Base-by-base conservation (phyloP, 1,284 basidiomycete species). In the Austroboletus olivaceoglutinosus region DNA sequence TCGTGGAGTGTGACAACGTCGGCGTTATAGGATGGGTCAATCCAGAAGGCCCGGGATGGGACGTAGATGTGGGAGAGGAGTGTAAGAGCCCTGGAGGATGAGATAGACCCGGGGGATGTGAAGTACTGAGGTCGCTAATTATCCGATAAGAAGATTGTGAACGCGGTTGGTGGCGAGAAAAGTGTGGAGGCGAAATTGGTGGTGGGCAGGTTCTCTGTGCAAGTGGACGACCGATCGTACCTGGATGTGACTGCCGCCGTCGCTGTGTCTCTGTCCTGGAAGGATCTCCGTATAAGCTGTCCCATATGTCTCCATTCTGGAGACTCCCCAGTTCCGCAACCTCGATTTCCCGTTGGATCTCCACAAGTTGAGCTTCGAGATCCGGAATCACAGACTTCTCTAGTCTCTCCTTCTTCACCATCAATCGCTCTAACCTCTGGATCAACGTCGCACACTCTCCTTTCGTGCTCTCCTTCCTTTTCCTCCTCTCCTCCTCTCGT, bases 401-500 rank as follows among this genome's bases (percentile, higher is more conserved):
- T 25, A 84, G 60, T 56, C 76, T 81, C 38, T 83, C 81, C 58
- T 70, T 73, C 67, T 81, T 83, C 40, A 65, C 69, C 22, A 63
- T 73, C 40, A 85, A 59, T 56, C 75, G 76, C 41, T 86, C 83
- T 45, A 82, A 61, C 58, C 76, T 77, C 54, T 76, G 74, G 4
- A 66, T 70, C 45, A 81, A 58, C 2, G 67, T 66, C 5, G 70
- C 63, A 29, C 81, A 69, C 55, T 82, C 80, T 36, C 60, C 65
- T 50, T 70, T 76, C 69, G 82, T 70, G 4, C 71, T 71, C 46
- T 86, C 86, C 36, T 85, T 65, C 55, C 76, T 76, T 63, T 85
- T 85, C 52, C 74, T 75, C 55, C 78, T 78, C 53, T 72, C 76
- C 55, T 78, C 79, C 45, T 81, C 72, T 60, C 75, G 77, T 47